Evolutionary conservation across 2,329 filamentous ascomycete species (phyloP).

Genomic region (Hypoxylon sp.): DNA sequence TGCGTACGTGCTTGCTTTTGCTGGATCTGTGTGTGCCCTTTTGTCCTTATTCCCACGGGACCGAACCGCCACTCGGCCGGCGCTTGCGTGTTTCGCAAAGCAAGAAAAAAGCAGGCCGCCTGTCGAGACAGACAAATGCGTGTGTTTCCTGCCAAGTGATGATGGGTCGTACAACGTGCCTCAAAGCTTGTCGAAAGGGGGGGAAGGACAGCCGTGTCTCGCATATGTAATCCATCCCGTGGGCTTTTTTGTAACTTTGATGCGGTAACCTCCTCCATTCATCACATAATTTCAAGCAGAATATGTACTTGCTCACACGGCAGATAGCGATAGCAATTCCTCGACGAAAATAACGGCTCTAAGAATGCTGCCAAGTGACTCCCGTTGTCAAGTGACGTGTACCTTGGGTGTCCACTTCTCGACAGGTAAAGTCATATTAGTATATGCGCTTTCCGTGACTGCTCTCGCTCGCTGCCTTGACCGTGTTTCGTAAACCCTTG

Average conservation of each 20-base stretch:
- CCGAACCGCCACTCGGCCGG: constrained; percentile 18
- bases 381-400: constrained; percentile 32
- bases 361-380: constrained; percentile 38
- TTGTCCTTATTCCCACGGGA: neutral
- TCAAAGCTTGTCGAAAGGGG: constrained; percentile 7
- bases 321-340: neutral
- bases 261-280: neutral
- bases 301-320: no score
- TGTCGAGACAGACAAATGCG: constrained; percentile 32
- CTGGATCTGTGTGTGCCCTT: neutral
- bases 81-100: constrained; percentile 20
- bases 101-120: constrained; percentile 13
- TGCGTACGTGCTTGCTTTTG: no score
- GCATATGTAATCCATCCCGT: constrained; percentile 21
- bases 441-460: constrained; percentile 4
- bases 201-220: constrained; percentile 32
- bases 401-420: constrained; percentile 26
- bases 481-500: constrained; percentile 7
- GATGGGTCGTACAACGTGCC: constrained; percentile 33
- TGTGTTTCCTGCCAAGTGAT: constrained; percentile 35
- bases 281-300: neutral
- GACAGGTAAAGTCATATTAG: constrained; percentile 13
- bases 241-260: constrained; percentile 15
- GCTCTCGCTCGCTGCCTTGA: constrained; percentile 1
- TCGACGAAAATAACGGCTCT: constrained; percentile 18